Base-by-base conservation (phyloP, 495 filamentous ascomycete genomes). In the Talaromyces stipitatus region DNA sequence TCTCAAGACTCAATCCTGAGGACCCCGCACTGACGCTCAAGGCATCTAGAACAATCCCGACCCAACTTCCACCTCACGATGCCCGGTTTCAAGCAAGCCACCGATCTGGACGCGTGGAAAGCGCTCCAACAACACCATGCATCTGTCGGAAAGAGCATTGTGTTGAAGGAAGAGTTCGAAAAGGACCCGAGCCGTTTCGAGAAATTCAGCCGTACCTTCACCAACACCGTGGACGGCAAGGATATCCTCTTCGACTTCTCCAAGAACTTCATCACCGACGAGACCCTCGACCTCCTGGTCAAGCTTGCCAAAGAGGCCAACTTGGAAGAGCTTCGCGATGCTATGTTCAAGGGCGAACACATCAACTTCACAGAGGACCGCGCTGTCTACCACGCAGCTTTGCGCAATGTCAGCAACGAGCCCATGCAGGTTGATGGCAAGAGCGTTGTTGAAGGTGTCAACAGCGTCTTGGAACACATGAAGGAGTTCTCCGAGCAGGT, bases 331-430 rank as follows among this genome's bases (percentile, higher is more conserved):
- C 89, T 97, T 59, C 85, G 92, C 33, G 94, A 97, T 85, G 86
- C 82, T 57, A 96, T 97, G 92, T 98, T 98, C 74, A 85, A 83
- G 32, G 94, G 94, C 61, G 88, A 97, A 68, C 90, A 92, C 81
- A 97, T 98, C 80, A 98, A 98, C 82, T 96, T 96, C 78, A 98
- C 94, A 45, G 94, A 98, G 81, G 77, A 94, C 64, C 85, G 95
- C 56, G 94, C 94, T 60, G 94, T 98, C 60, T 96, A 96, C 78
- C 94, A 97, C 73, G 83, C 86, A 63, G 95, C 95, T 43, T 76
- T 98, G 67, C 87, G 94, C 68, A 98, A 98, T 70, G 82, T 87
- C 56, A 78, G 80, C 67, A 90, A 89, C 67, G 77, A 87, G 80
- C 80, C 86, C 50, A 95, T 98, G 89, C 75, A 88, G 73, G 95